A percentile compares a stretch with the other conserved stretches of the same genome.
These are phyloP conservation scores for Lophium mytilinum DNA, from an alignment of 495 filamentous ascomycete species.

Conservation along the genomic window DNA sequence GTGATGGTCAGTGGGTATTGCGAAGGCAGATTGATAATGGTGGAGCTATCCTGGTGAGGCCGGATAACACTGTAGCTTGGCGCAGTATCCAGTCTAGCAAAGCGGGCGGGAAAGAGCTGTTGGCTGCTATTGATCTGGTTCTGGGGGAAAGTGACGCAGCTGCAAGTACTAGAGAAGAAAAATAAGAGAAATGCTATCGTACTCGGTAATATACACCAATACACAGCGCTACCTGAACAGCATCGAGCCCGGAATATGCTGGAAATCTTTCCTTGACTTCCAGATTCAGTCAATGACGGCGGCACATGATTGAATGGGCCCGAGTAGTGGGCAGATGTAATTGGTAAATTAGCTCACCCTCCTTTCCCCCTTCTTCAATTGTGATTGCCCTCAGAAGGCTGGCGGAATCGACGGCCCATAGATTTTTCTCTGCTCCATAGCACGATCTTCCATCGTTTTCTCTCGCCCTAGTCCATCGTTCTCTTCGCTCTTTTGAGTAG, in stretches of 20 bases:
- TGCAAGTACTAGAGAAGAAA: too few species aligned
- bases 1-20: neutral
- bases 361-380: too few species aligned
- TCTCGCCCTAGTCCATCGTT: neutral
- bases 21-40: neutral
- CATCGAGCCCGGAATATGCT: too few species aligned
- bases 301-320: too few species aligned
- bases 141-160: neutral
- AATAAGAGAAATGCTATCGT: too few species aligned
- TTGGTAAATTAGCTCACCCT: too few species aligned
- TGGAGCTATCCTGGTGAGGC: neutral
- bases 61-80: neutral
- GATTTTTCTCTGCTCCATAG: constrained; percentile 3
- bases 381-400: neutral
- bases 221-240: too few species aligned
- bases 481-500: neutral
- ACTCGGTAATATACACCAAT: too few species aligned
- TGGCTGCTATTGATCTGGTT: neutral
- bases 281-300: too few species aligned
- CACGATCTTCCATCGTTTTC: neutral
- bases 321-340: too few species aligned
- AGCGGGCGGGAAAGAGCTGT: neutral
- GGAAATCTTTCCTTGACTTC: too few species aligned
- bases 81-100: neutral
- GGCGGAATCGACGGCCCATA: constrained; percentile 12